Base-by-base conservation (phyloP, 2,329 filamentous ascomycete species). In the Colletotrichum navitas region DNA sequence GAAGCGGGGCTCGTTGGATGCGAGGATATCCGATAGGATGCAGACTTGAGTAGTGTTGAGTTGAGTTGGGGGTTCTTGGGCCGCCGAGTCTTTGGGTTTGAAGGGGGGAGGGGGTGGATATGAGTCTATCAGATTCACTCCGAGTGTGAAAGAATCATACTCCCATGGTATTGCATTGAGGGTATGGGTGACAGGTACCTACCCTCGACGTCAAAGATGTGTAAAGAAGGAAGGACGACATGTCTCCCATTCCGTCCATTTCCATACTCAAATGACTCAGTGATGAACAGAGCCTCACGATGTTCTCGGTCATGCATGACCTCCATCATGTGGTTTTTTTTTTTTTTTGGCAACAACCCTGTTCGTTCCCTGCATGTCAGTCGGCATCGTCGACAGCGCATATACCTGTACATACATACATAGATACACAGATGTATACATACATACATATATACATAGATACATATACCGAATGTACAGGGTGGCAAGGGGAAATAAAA, bases 321-420 rank as follows among this genome's bases (percentile, higher is more conserved):
- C 29, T 29, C 29, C 2, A 29, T 29, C 29, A 29, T 29, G 29
- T 29, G 29, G 29, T 29, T 29, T 29, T 29, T 29, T 29, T 29
- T 29, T 29, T 4, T 29, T 29, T 29, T 29, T 29, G 29, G 29
- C 29, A 29, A 29, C 29, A 29, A 29, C 2, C 29, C 29, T 2
- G 29, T 29, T 29, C 29, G 56, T 60, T 29, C 56, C 56, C 47
- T 60, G 56, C 56, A 60, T 60, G 56, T n/a, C 18, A 14, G 56
- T n/a, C 26, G 8, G 56, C 41, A 60, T 24, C 56, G n/a, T 18
- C 41, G 41, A 21, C 41, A 21, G 18, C 18, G 29, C 29, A 4
- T 29, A 18, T 41, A n/a, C n/a, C n/a, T n/a, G n/a, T n/a, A 18
- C 39, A 10, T 10, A 36, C 34, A 36, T 10, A 36, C 34, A 36